phyloP scores from a whole-genome alignment of 192 early-diverging fungal species.

The Backusella macrospora region DNA sequence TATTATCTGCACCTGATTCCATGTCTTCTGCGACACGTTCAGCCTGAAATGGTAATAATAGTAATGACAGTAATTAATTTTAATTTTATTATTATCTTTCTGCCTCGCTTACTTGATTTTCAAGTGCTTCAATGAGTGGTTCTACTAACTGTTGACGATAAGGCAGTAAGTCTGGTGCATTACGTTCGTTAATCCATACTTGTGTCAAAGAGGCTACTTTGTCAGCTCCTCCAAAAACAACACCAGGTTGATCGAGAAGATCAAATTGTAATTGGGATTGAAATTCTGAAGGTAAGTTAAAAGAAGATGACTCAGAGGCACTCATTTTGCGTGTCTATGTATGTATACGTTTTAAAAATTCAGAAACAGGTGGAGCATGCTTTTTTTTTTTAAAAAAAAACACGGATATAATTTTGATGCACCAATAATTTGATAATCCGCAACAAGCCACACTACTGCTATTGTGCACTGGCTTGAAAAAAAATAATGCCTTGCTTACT shows the following conservation, averaged over 20 bases:
- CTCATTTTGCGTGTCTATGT: not conserved
- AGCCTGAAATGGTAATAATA: constrained; percentile 26
- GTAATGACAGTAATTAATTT: not conserved
- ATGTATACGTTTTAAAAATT: too few species aligned
- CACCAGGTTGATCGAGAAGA: constrained; percentile 2
- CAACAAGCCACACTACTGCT: too few species aligned
- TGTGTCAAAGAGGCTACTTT: constrained; percentile 45
- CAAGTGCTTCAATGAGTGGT: constrained; percentile 55
- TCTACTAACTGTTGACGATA: constrained; percentile 50
- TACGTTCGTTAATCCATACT: constrained; percentile 72
- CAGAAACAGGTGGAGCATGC: too few species aligned
- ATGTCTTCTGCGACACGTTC: constrained; percentile 31
- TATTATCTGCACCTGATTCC: constrained; percentile 38
- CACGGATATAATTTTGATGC: too few species aligned
- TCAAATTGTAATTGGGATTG: not conserved
- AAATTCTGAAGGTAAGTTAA: not conserved
- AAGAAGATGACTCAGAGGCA: not conserved
- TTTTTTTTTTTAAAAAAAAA: too few species aligned
- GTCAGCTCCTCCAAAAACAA: not conserved
- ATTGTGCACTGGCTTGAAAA: too few species aligned
- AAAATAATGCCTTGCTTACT: too few species aligned
- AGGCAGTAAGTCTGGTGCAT: constrained; percentile 63
- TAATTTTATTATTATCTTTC: not conserved
- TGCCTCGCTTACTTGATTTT: constrained; percentile 52
- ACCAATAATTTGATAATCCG: too few species aligned